Evolutionary conservation across 805 yeast species (phyloP), one percentile per base, ranked within the genome.

Genomic region (Saturnispora saitoi): DNA sequence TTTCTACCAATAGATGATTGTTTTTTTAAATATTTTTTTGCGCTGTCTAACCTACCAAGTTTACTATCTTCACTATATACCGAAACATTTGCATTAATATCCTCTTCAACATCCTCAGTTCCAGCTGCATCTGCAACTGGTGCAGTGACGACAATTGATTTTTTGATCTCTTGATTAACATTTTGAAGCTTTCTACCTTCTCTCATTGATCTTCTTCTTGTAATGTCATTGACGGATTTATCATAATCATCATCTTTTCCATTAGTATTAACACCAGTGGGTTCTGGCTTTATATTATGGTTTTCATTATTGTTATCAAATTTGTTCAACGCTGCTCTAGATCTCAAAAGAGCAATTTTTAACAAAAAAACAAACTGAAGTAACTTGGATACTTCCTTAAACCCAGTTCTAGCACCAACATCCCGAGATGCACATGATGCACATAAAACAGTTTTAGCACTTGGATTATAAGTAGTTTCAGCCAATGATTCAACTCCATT

Each of bases 331-430:
- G 81, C 85, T 17, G 77, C 73, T 58, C 68, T 79, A 36, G 84
- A 84, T 49, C 96, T 72, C 3, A 84, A 77, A 42, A 90, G 70
- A 0, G 98, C 98, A 53, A 93, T 88, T 58, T 86, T 83, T 55
- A 90, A 69, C 42, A 93, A 67, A 61, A 80, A 87, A 17, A 82
- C 71, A 59, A 89, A 74, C 65, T 93, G 98, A 17, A 78, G 65
- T 43, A 88, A 73, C 51, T 80, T 81, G 4, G 87, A 74, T 1
- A 89, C 81, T n/a, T 66, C 58, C 43, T 69, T 73, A 59, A 88
- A 81, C 0, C 84, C 89, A 1, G 69, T 54, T 15, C 66, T 61
- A 0, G 78, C 72, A 51, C 73, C 75, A 2, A 72, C 73, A 48
- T 72, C 77, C 42, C 69, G 67, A 3, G 72, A 57, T 0, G 81